Percentiles rank a stretch among this genome's conserved stretches.
Evolutionary conservation across 2,329 filamentous ascomycete genomes (phyloP).

Genomic region (Ophiostoma angusticollis): DNA sequence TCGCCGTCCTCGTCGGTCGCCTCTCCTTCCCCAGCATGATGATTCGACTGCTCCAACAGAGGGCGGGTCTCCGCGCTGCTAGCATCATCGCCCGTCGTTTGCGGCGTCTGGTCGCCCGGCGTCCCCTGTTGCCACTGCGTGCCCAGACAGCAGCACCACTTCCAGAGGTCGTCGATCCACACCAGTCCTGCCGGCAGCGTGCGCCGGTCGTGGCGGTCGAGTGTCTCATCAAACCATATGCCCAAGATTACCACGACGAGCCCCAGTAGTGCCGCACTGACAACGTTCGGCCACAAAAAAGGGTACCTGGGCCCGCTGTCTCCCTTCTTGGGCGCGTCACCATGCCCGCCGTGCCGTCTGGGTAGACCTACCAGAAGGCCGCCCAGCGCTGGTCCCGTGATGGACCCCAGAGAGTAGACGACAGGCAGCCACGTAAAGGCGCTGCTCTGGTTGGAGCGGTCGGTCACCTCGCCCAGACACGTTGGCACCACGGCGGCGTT

Average conservation of each 20-base stretch:
- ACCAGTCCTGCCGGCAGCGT: conserved; percentile 14
- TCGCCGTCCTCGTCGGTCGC: conserved; percentile 30
- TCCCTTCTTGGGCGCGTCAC: too few species aligned
- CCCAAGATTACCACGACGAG: conserved; percentile 60
- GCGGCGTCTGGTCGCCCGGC: conserved; percentile 13
- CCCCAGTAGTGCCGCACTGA: conserved; percentile 59
- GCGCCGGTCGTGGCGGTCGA: conserved; percentile 35
- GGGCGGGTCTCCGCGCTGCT: conserved; percentile 6
- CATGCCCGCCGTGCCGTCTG: too few species aligned
- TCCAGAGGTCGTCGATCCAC: conserved; percentile 21
- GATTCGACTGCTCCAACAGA: conserved; percentile 1
- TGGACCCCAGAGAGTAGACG: conserved; percentile 88
- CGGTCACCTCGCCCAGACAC: conserved; percentile 86
- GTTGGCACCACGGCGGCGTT: conserved; percentile 92
- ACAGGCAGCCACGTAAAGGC: conserved; percentile 92
- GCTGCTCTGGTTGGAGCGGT: conserved; percentile 83
- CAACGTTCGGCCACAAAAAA: conserved; percentile 72
- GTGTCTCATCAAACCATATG: conserved; percentile 78
- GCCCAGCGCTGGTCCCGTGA: conserved; percentile 84
- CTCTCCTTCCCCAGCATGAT: not conserved
- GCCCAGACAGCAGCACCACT: conserved; percentile 14
- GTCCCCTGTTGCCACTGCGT: too few species aligned
- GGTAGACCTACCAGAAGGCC: conserved; percentile 62
- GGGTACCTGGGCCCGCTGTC: conserved; percentile 56
- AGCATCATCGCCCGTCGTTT: not conserved